phyloP scores from a whole-genome alignment of 176 grass and related monocot species.

The Pharus latifolius region DNA sequence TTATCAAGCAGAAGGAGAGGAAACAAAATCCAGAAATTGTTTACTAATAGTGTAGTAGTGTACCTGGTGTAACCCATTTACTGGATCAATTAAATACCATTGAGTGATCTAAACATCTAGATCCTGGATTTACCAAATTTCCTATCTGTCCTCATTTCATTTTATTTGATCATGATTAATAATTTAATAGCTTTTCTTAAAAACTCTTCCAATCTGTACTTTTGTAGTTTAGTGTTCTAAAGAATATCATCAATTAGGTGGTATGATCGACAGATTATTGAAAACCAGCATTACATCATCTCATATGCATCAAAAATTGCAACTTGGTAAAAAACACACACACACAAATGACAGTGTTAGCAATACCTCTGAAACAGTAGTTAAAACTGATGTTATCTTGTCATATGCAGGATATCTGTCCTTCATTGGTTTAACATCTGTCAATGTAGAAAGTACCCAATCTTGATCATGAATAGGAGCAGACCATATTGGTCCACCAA shows the following conservation, averaged over 20 bases:
- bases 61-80: neutral
- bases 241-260: neutral
- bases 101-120: neutral
- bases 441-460: conserved; percentile 74
- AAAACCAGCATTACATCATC: neutral
- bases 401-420: conserved; percentile 82
- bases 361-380: conserved; percentile 70
- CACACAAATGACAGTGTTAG: neutral
- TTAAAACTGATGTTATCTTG: conserved; percentile 78
- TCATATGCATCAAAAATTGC: neutral
- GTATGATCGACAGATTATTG: neutral
- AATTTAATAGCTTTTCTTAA: neutral
- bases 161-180: neutral
- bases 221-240: neutral
- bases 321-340: conserved; percentile 3
- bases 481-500: conserved; percentile 94
- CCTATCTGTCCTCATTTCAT: neutral
- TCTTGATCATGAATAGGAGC: conserved; percentile 96
- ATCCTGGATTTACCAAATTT: neutral
- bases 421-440: conserved; percentile 53
- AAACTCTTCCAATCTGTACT: neutral
- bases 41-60: conserved; percentile 2
- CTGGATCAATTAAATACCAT: neutral
- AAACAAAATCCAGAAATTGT: neutral
- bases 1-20: neutral